These are phyloP conservation scores for Magnusiomyces tetraspermus DNA, from an alignment of 1,139 yeast genomes.

Conservation along the genomic window DNA sequence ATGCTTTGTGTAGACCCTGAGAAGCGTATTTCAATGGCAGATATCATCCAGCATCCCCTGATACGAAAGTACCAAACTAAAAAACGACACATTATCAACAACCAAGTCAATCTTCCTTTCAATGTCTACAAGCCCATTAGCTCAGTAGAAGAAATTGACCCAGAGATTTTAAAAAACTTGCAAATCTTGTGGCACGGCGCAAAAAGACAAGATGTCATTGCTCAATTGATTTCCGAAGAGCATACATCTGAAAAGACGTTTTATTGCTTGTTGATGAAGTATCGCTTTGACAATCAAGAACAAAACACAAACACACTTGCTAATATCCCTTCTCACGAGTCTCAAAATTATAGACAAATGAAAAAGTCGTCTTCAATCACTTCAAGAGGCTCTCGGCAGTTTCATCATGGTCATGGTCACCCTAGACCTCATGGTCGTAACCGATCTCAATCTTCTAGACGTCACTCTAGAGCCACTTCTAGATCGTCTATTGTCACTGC, in stretches of 20 bases:
- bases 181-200: slow-evolving; percentile 91
- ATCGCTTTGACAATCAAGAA: slow-evolving; percentile 62
- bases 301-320: slow-evolving; percentile 1
- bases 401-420: background rate
- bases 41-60: slow-evolving; percentile 71
- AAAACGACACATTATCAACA: slow-evolving; percentile 2
- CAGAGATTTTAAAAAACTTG: slow-evolving; percentile 72
- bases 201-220: slow-evolving; percentile 48
- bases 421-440: slow-evolving; percentile 9
- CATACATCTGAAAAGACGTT: slow-evolving; percentile 83
- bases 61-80: slow-evolving; percentile 56
- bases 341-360: background rate
- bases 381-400: background rate
- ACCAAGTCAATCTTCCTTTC: slow-evolving; percentile 2
- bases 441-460: slow-evolving; percentile 1
- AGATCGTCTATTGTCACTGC: slow-evolving; percentile 7
- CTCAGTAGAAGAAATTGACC: slow-evolving; percentile 55
- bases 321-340: background rate
- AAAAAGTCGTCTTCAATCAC: background rate
- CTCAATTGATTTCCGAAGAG: slow-evolving; percentile 48
- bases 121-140: slow-evolving; percentile 36
- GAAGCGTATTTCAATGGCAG: slow-evolving; percentile 64
- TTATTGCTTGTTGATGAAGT: slow-evolving; percentile 71
- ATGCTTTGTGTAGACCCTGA: slow-evolving; percentile 78
- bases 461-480: slow-evolving; percentile 6